Evolutionary conservation across 345 rosid species (phyloP), one percentile per base, ranked within the genome.

Genomic region (Lumnitzera racemosa): DNA sequence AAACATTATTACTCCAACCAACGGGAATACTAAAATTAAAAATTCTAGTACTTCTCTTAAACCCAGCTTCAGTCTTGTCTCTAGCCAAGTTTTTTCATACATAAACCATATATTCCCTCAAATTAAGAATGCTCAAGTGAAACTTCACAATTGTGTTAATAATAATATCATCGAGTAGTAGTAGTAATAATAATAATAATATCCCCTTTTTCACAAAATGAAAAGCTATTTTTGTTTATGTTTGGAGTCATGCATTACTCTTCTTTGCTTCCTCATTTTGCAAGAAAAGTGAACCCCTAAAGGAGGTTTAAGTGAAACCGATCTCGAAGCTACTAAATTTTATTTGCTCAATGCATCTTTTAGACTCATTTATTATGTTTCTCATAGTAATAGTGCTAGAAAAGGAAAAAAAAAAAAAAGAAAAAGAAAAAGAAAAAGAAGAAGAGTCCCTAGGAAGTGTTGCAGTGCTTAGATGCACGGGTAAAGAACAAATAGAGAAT

Each of bases 391-490:
- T 50, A 17, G n/a, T 14, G 4, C 7, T 50, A 48, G 50, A 12
- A 50, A 47, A 20, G 20, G 20, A 20, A 20, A 20, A 20, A 20
- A 20, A 20, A 20, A 20, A 1, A 20, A 20, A 20, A 20, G 1
- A 20, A 20, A 20, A 20, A 1, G 1, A 20, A 20, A 20, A 20
- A 1, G 1, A 20, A 20, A 20, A 20, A 20, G 20, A 20, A 20
- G n/a, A 49, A 43, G 62, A n/a, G 62, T 13, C 50, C 11, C 51
- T 58, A 16, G 50, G 25, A 25, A 47, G 51, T 12, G 62, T 58
- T 27, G 62, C 14, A 16, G 51, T 58, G 62, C 61, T 58, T 48
- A 20, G 20, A 20, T 43, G 61, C 61, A 58, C 46, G 61, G 51
- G 51, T 14, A 29, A 58, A 27, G 61, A 58, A 14, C 49, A 58